A percentile compares a stretch with the other conserved stretches of the same genome.
phyloP scores from a whole-genome alignment of 306 rosid genomes.

The Dryas drummondii region DNA sequence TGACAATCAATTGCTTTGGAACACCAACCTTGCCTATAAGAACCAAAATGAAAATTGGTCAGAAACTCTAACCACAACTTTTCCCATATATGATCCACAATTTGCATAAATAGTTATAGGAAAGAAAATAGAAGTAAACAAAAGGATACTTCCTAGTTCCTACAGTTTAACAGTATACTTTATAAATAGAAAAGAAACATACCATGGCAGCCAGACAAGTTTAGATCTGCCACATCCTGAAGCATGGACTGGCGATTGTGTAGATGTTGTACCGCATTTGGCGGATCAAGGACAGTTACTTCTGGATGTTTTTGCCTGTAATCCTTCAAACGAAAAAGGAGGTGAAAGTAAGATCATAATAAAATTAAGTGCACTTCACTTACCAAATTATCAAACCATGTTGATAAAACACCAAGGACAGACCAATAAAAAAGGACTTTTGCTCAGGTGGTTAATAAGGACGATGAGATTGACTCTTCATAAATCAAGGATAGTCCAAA shows the following conservation, averaged over 20 bases:
- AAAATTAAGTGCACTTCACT: background rate
- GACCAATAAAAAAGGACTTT: background rate
- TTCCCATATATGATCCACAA: conserved; percentile 5
- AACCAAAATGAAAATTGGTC: conserved; percentile 15
- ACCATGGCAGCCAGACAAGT: conserved; percentile 73
- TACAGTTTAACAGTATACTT: background rate
- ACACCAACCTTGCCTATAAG: conserved; percentile 67
- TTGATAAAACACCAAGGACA: background rate
- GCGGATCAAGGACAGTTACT: conserved; percentile 85
- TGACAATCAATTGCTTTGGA: conserved; percentile 79
- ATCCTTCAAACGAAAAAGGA: conserved; percentile 50
- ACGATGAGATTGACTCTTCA: background rate
- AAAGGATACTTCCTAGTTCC: background rate
- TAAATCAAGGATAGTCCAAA: background rate
- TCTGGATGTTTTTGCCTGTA: conserved; percentile 77
- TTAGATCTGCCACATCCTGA: conserved; percentile 81
- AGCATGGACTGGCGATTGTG: conserved; percentile 89
- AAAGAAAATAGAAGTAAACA: background rate
- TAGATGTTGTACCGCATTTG: conserved; percentile 74
- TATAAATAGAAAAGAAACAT: background rate
- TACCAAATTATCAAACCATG: background rate
- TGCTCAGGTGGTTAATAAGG: background rate
- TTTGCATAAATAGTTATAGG: background rate
- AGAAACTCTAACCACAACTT: background rate
- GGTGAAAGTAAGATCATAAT: conserved; percentile 10